Percentiles rank a stretch among this genome's conserved stretches.
Evolutionary conservation across 257 asterid genomes (phyloP).

Genomic region (Vinca minor): DNA sequence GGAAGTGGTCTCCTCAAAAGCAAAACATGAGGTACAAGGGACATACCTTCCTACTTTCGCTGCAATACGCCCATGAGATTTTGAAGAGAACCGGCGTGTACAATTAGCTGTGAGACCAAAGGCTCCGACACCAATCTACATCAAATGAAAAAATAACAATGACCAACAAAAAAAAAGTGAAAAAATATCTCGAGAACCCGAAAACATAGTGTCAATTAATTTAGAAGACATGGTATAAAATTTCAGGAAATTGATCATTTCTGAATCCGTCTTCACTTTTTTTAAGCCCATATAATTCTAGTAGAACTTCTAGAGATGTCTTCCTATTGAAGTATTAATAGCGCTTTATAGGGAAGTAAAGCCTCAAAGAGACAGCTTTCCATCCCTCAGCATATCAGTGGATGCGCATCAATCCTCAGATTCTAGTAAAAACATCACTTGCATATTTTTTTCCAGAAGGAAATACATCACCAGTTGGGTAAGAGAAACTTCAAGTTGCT

Average conservation of each 20-base stretch:
- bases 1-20: neutral
- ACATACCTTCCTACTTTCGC: slow-evolving; percentile 86
- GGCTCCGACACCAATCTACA: slow-evolving; percentile 75
- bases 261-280: neutral
- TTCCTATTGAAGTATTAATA: neutral
- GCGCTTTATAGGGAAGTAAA: neutral
- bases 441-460: neutral
- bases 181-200: neutral
- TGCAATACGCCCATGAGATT: slow-evolving; percentile 81
- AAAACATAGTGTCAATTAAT: neutral
- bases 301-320: neutral
- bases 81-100: slow-evolving; percentile 68
- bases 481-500: neutral
- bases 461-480: neutral
- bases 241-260: neutral
- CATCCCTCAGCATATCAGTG: too few species aligned
- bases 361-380: neutral
- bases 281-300: neutral
- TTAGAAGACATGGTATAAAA: neutral
- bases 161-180: neutral
- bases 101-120: slow-evolving; percentile 71
- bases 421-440: neutral
- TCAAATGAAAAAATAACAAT: slow-evolving; percentile 11
- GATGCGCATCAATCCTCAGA: neutral
- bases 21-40: slow-evolving; percentile 12